Evolutionary conservation across 768 basidiomycete species (phyloP).

Genomic region (Boletus reticuloceps): DNA sequence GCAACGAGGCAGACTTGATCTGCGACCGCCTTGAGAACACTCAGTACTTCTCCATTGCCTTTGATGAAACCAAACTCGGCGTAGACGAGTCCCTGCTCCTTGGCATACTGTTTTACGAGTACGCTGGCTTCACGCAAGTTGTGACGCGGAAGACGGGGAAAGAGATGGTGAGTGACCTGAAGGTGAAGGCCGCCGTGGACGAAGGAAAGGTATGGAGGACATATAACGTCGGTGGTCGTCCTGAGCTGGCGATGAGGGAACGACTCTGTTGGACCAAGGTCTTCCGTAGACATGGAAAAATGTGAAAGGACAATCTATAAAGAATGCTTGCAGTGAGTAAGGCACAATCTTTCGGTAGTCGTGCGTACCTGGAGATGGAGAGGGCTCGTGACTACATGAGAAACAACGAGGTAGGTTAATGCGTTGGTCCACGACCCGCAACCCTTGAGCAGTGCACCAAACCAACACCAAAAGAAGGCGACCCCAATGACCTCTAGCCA

Average conservation of each 20-base stretch:
- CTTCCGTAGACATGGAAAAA: slow-evolving; percentile 91
- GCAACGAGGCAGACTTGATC: slow-evolving; percentile 82
- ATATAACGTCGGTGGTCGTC: slow-evolving; percentile 96
- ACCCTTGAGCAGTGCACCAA: slow-evolving; percentile 61
- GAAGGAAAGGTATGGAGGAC: slow-evolving; percentile 78
- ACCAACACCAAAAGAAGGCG: slow-evolving; percentile 90
- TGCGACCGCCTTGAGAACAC: slow-evolving; percentile 82
- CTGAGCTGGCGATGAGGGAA: slow-evolving; percentile 93
- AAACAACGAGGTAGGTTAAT: slow-evolving; percentile 76
- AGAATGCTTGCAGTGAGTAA: slow-evolving; percentile 5
- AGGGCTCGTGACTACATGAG: slow-evolving; percentile 84
- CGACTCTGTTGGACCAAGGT: slow-evolving; percentile 87
- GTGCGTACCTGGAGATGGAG: slow-evolving; percentile 85
- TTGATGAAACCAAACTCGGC: slow-evolving; percentile 88
- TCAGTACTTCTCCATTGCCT: slow-evolving; percentile 81
- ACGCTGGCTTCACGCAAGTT: slow-evolving; percentile 80
- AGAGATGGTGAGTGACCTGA: slow-evolving; percentile 96
- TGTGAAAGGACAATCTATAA: slow-evolving; percentile 91
- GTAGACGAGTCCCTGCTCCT: slow-evolving; percentile 81
- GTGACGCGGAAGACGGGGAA: slow-evolving; percentile 93
- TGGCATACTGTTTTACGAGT: slow-evolving; percentile 85
- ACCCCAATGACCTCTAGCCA: slow-evolving; percentile 73
- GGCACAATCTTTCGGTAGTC: neutral
- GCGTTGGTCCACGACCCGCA: slow-evolving; percentile 71
- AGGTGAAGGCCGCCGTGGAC: slow-evolving; percentile 97